phyloP scores from a whole-genome alignment of 768 basidiomycete species.

The Amylocystis lapponica region DNA sequence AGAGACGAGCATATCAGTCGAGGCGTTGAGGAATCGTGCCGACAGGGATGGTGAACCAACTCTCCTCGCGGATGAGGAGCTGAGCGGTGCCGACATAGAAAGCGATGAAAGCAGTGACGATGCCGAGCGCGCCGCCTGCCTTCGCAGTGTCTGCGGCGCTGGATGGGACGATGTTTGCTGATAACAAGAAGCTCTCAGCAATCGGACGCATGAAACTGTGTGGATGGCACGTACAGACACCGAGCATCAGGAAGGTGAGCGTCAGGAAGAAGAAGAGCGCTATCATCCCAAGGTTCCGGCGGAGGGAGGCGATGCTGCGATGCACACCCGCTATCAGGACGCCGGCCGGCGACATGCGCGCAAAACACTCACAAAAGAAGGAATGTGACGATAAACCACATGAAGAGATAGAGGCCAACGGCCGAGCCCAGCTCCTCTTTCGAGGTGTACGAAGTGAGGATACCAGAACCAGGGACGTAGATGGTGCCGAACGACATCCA shows the following conservation, averaged over 20 bases:
- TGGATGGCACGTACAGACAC: slow-evolving; percentile 27
- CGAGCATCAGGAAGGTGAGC: slow-evolving; percentile 46
- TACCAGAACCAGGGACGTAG: slow-evolving; percentile 63
- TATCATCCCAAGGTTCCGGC: slow-evolving; percentile 44
- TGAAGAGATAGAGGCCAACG: slow-evolving; percentile 66
- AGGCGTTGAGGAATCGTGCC: slow-evolving; percentile 26
- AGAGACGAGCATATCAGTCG: background rate
- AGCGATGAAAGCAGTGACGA: slow-evolving; percentile 41
- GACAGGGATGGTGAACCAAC: slow-evolving; percentile 37
- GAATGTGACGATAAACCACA: slow-evolving; percentile 71
- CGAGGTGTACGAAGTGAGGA: slow-evolving; percentile 46
- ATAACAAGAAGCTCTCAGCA: slow-evolving; percentile 3
- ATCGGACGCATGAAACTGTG: background rate
- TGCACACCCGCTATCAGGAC: background rate
- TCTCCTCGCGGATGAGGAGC: slow-evolving; percentile 32
- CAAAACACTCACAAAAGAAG: slow-evolving; percentile 50
- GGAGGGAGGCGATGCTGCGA: slow-evolving; percentile 42
- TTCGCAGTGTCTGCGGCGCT: slow-evolving; percentile 18
- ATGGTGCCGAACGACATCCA: slow-evolving; percentile 82
- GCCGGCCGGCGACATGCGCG: background rate
- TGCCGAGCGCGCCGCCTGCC: slow-evolving; percentile 41
- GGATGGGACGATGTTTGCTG: slow-evolving; percentile 16
- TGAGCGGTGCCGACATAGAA: slow-evolving; percentile 41
- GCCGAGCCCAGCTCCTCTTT: slow-evolving; percentile 44
- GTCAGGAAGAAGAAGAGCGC: slow-evolving; percentile 48